A percentile compares a stretch with the other conserved stretches of the same genome.
Conservation (phyloP, 176 grass and related monocot species). For the Tillandsia leiboldiana region DNA sequence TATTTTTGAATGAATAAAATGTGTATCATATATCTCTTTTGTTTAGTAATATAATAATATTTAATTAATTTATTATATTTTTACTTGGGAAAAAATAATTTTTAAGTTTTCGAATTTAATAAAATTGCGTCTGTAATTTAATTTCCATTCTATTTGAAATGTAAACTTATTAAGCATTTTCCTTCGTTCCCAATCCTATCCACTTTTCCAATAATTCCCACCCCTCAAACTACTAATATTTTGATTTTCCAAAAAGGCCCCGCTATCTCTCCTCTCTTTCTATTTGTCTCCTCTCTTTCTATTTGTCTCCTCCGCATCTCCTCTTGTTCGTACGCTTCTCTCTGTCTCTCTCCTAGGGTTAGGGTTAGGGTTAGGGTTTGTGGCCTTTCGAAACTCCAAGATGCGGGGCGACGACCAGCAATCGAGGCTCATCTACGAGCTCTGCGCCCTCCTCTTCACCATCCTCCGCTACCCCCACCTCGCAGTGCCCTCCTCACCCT, state of each 20-base stretch:
- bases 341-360: conserved; percentile 10
- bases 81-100: no score
- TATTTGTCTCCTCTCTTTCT: not conserved
- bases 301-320: not conserved
- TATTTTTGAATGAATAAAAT: no score
- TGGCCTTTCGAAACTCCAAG: conserved; percentile 11
- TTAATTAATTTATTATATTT: no score
- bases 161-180: no score
- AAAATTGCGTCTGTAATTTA: no score
- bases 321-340: not conserved
- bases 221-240: not conserved
- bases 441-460: conserved; percentile 45
- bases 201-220: no score
- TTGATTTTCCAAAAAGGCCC: conserved; percentile 3
- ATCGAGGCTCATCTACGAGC: conserved; percentile 65
- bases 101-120: not conserved
- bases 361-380: not conserved
- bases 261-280: not conserved
- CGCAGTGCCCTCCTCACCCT: not conserved
- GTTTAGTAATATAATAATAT: no score
- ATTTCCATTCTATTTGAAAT: no score
- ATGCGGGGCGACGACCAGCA: conserved; percentile 29
- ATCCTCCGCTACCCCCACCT: conserved; percentile 19
- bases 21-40: no score
- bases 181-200: no score